Evolutionary conservation across 2,329 filamentous ascomycete genomes (phyloP).

Genomic region (Curvularia verruculosa): DNA sequence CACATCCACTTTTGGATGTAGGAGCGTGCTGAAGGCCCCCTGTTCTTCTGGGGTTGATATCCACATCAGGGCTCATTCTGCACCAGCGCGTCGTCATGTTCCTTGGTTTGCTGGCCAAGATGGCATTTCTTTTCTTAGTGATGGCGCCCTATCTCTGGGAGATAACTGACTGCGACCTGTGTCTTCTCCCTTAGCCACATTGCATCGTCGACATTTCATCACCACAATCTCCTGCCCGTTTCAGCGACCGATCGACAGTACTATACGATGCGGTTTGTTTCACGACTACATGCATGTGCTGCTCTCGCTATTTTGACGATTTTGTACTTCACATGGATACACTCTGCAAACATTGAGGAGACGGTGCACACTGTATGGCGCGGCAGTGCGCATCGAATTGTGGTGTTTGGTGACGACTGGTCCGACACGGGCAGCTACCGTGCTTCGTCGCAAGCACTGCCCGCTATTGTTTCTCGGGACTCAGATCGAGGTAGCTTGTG

Average conservation of each 20-base stretch:
- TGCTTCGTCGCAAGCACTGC: conserved; percentile 36
- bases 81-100: conserved; percentile 33
- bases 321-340: conserved; percentile 42
- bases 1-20: conserved; percentile 18
- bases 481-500: conserved; percentile 41
- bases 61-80: conserved; percentile 7
- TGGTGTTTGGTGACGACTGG: conserved; percentile 50
- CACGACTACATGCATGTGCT: conserved; percentile 38
- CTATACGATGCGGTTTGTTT: conserved; percentile 40
- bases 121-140: conserved; percentile 18
- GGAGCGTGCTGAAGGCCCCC: conserved; percentile 14
- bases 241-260: background rate
- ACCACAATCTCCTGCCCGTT: background rate
- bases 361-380: conserved; percentile 39
- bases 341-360: conserved; percentile 33
- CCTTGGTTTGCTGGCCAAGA: conserved; percentile 19
- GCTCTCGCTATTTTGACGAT: conserved; percentile 34
- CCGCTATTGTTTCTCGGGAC: conserved; percentile 32
- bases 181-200: conserved; percentile 6
- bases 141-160: conserved; percentile 14
- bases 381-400: conserved; percentile 38
- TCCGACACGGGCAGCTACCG: conserved; percentile 48
- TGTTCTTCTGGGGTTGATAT: conserved; percentile 5
- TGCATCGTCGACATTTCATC: background rate
- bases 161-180: conserved; percentile 24